Conservation (phyloP, 805 yeast genomes). For the Ogataea wickerhamii region DNA sequence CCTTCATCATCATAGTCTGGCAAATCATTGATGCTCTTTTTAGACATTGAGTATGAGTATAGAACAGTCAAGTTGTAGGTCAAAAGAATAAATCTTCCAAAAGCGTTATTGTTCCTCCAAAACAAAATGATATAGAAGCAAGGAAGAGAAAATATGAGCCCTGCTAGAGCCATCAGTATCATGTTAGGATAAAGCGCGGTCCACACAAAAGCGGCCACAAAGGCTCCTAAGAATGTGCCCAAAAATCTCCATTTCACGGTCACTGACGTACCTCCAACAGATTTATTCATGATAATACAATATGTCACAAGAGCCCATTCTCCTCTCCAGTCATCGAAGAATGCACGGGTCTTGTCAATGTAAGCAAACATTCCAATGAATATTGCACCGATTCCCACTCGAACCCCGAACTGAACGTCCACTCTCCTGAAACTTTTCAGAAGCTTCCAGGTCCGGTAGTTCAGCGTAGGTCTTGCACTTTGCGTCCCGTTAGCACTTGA, state of each 20-base stretch:
- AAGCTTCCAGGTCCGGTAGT: conserved; percentile 44
- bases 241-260: conserved; percentile 69
- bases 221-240: conserved; percentile 75
- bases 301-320: conserved; percentile 86
- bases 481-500: conserved; percentile 6
- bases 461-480: conserved; percentile 10
- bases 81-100: conserved; percentile 65
- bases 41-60: conserved; percentile 66
- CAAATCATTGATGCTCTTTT: conserved; percentile 47
- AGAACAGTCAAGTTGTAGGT: conserved; percentile 77
- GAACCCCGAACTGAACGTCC: conserved; percentile 73
- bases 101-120: conserved; percentile 63
- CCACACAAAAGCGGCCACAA: conserved; percentile 61
- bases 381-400: conserved; percentile 77
- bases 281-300: conserved; percentile 79
- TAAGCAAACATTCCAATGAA: conserved; percentile 66
- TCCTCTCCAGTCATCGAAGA: conserved; percentile 64
- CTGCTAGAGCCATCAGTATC: conserved; percentile 45
- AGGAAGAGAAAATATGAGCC: conserved; percentile 45
- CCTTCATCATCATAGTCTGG: conserved; percentile 58
- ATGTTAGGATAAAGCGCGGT: conserved; percentile 51
- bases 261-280: conserved; percentile 80
- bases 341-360: conserved; percentile 47
- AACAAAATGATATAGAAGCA: conserved; percentile 57
- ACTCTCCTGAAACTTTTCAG: conserved; percentile 53